These are phyloP conservation scores for Luffa aegyptiaca DNA, from an alignment of 306 rosid species.

Conservation along the genomic window DNA sequence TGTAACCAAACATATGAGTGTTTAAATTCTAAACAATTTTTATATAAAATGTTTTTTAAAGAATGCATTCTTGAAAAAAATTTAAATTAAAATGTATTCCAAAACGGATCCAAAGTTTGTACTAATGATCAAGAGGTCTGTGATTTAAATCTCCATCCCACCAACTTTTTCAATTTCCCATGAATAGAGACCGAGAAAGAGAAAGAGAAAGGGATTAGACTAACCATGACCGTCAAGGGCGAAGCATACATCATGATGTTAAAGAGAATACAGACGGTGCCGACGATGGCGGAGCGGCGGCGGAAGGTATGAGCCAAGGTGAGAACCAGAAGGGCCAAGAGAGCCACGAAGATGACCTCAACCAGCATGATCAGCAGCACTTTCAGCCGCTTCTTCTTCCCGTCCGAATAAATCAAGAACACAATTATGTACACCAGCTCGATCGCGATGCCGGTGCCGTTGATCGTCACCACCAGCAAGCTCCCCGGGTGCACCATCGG, in stretches of 20 bases:
- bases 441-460: slow-evolving; percentile 43
- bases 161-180: no score
- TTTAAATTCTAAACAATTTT: no score
- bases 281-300: slow-evolving; percentile 50
- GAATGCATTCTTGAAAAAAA: no score
- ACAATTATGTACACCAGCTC: slow-evolving; percentile 47
- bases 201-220: not conserved
- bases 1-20: no score
- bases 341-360: slow-evolving; percentile 35
- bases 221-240: slow-evolving; percentile 66
- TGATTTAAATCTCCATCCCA: no score
- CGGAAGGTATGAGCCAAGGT: slow-evolving; percentile 23
- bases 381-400: slow-evolving; percentile 43
- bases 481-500: slow-evolving; percentile 71
- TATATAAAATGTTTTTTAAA: no score
- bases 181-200: no score
- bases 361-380: slow-evolving; percentile 23
- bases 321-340: slow-evolving; percentile 28
- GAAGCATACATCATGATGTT: slow-evolving; percentile 92
- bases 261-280: slow-evolving; percentile 43
- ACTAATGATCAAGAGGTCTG: no score
- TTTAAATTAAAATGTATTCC: no score
- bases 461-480: slow-evolving; percentile 55
- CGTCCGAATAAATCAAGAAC: slow-evolving; percentile 51
- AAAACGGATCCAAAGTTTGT: no score